Evolutionary conservation across 2,329 filamentous ascomycete species (phyloP), one percentile per base, ranked within the genome.

Genomic region (Ophiostoma sp.): DNA sequence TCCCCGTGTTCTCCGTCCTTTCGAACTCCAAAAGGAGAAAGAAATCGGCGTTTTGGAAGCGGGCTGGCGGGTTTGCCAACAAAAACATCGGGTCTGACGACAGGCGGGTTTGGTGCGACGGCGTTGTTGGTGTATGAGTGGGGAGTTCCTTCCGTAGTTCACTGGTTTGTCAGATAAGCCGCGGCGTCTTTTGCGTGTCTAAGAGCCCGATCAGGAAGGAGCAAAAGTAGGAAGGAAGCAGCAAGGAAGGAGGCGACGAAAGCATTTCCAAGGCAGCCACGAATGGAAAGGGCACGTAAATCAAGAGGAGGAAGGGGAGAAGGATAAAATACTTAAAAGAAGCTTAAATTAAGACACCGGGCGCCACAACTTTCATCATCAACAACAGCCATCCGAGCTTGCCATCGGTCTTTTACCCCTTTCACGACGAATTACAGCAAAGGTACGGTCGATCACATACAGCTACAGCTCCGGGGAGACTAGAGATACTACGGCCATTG

Each of bases 141-240:
- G 50, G 39, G 42, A 48, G 42, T 15, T 4, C 42, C 42, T 48
- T 55, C n/a, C 50, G 50, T 55, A 9, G 50, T 55, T 7, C 6
- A 55, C 22, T 28, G 50, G 25, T 48, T 66, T 66, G 36, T 48
- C 11, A 69, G 64, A 52, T 33, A 50, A 17, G 66, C 66, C 52
- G 36, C 50, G 36, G 33, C 52, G 69, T 19, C 22, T 52, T 25
- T 69, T 50, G n/a, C 28, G 22, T 25, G 59, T 42, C 12, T 3
- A 61, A 70, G 69, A 70, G 22, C 52, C 52, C 52, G 36, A 61
- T 59, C 22, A 31, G 69, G 69, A 70, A 70, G 69, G 69, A 59
- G 50, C 69, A 6, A 59, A 39, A 8, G 22, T 11, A 25, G 1
- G 28, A n/a, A 9, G 33, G 2, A 70, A 19, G 66, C 31, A 57